Percentiles rank a stretch among this genome's conserved stretches.
These are phyloP conservation scores for Chrysopogon serrulatus DNA, from an alignment of 176 grass and related monocot genomes.

Conservation along the genomic window DNA sequence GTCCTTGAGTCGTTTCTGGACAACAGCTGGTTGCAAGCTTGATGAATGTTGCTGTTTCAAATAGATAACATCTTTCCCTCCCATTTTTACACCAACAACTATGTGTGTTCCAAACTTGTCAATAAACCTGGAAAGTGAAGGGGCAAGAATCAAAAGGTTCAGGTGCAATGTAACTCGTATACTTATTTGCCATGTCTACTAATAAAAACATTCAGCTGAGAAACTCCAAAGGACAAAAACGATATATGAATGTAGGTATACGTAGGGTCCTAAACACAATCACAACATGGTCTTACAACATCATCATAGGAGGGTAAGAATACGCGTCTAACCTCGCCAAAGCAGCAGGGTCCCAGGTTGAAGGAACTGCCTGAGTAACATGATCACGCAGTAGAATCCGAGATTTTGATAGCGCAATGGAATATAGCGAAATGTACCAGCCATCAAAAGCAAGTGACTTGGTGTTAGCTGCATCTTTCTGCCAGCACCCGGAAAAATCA, in stretches of 20 bases:
- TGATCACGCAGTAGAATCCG: slow-evolving; percentile 58
- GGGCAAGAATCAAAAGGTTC: not conserved
- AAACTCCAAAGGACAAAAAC: not conserved
- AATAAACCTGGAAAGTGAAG: slow-evolving; percentile 76
- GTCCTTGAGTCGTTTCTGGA: slow-evolving; percentile 87
- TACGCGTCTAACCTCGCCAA: slow-evolving; percentile 58
- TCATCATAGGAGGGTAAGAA: not conserved
- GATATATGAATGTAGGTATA: not conserved
- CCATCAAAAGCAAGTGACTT: slow-evolving; percentile 88
- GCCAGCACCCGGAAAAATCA: slow-evolving; percentile 79
- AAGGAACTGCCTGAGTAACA: slow-evolving; percentile 89
- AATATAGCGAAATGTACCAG: slow-evolving; percentile 77
- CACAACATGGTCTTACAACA: not conserved
- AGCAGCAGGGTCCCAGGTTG: slow-evolving; percentile 92
- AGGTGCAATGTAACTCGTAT: not conserved
- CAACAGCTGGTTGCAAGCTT: slow-evolving; percentile 62
- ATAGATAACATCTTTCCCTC: slow-evolving; percentile 97
- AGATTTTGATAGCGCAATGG: slow-evolving; percentile 74
- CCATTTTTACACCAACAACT: slow-evolving; percentile 91
- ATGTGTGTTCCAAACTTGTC: slow-evolving; percentile 94
- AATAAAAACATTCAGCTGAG: not conserved
- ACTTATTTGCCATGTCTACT: not conserved
- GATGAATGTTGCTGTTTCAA: slow-evolving; percentile 84
- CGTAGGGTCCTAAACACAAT: not conserved
- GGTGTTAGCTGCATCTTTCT: slow-evolving; percentile 85